These are phyloP conservation scores for Cyclocybe aegerita DNA, from an alignment of 768 basidiomycete genomes.

Conservation along the genomic window DNA sequence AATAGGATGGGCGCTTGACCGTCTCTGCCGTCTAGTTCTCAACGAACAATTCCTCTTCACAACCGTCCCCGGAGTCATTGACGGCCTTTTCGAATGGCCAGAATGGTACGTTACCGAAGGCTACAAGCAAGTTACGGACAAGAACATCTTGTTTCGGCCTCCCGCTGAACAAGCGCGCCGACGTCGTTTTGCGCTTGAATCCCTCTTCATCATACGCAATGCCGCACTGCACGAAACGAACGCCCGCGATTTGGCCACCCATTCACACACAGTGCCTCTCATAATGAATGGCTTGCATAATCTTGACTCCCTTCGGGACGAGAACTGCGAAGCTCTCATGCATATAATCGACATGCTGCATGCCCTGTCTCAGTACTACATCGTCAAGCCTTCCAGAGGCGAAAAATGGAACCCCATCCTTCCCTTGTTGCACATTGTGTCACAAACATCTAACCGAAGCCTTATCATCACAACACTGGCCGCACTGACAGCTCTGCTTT, in stretches of 20 bases:
- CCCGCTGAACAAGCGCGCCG: slow-evolving; percentile 49
- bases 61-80: slow-evolving; percentile 74
- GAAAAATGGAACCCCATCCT: slow-evolving; percentile 49
- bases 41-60: slow-evolving; percentile 77
- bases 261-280: slow-evolving; percentile 63
- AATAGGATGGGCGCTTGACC: slow-evolving; percentile 87
- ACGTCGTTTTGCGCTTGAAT: slow-evolving; percentile 80
- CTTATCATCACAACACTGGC: slow-evolving; percentile 67
- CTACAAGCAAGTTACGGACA: slow-evolving; percentile 42
- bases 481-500: slow-evolving; percentile 60
- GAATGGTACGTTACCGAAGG: slow-evolving; percentile 76
- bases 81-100: slow-evolving; percentile 87
- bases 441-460: slow-evolving; percentile 66
- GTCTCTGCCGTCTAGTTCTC: slow-evolving; percentile 75
- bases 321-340: slow-evolving; percentile 70
- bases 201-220: slow-evolving; percentile 86
- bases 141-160: slow-evolving; percentile 53
- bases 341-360: slow-evolving; percentile 73
- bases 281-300: slow-evolving; percentile 64
- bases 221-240: slow-evolving; percentile 71
- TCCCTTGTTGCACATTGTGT: slow-evolving; percentile 54
- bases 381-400: slow-evolving; percentile 31
- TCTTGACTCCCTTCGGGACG: slow-evolving; percentile 60
- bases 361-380: slow-evolving; percentile 49
- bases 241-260: slow-evolving; percentile 54